Percentiles rank a stretch among this genome's conserved stretches.
These are phyloP conservation scores for Aureobasidium lini DNA, from an alignment of 2,329 filamentous ascomycete genomes.

Conservation along the genomic window DNA sequence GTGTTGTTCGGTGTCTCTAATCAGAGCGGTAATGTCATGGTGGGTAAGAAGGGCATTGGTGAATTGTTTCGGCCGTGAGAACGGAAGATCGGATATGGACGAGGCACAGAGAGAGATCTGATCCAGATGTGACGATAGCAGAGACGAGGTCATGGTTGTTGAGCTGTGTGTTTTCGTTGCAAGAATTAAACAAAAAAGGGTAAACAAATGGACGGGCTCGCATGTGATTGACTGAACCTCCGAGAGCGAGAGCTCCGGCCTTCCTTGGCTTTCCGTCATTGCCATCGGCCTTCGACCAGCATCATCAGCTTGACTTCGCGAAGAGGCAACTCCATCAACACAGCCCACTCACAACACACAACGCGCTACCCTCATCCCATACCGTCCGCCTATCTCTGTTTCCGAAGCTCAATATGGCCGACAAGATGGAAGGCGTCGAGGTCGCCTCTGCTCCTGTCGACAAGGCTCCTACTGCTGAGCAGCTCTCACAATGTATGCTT, in stretches of 20 bases:
- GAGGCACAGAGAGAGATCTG: slow-evolving; percentile 43
- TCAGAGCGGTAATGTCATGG: slow-evolving; percentile 88
- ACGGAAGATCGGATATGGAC: slow-evolving; percentile 47
- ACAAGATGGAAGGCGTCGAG: slow-evolving; percentile 44
- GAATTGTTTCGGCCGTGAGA: slow-evolving; percentile 87
- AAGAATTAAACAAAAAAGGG: neutral
- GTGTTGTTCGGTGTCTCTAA: slow-evolving; percentile 90
- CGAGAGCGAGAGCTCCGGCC: neutral
- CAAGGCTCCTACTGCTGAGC: slow-evolving; percentile 13
- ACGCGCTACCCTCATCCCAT: slow-evolving; percentile 5
- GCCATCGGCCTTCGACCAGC: neutral
- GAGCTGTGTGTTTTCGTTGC: neutral
- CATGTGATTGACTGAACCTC: slow-evolving; percentile 10
- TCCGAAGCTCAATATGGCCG: slow-evolving; percentile 34
- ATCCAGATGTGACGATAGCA: slow-evolving; percentile 43
- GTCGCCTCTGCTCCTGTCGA: slow-evolving; percentile 17
- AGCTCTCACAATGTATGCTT: slow-evolving; percentile 14
- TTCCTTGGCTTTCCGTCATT: slow-evolving; percentile 12
- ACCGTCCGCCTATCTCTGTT: slow-evolving; percentile 7
- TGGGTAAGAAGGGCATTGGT: slow-evolving; percentile 83
- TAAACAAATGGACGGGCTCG: slow-evolving; percentile 9
- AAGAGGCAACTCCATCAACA: slow-evolving; percentile 16
- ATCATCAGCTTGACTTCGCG: slow-evolving; percentile 1
- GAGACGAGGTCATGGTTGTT: slow-evolving; percentile 20
- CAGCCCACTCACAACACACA: slow-evolving; percentile 1